Conservation (phyloP, 495 filamentous ascomycete species). For the Aspergillus affinis region DNA sequence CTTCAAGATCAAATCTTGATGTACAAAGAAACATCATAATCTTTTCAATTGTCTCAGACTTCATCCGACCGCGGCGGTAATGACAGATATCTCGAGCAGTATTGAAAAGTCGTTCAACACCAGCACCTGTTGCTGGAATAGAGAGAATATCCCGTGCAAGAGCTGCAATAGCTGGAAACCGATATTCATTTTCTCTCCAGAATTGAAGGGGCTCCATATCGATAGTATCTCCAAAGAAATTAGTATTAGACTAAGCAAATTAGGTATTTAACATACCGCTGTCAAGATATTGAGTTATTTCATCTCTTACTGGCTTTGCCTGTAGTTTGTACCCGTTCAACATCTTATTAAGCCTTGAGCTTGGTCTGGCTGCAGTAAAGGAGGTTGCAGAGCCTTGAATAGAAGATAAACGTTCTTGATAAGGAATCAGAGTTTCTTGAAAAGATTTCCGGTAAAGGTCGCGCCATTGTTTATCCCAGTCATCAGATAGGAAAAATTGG, state of each 20-base stretch:
- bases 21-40: slow-evolving; percentile 11
- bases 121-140: not conserved
- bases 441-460: slow-evolving; percentile 7
- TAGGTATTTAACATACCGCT: slow-evolving; percentile 7
- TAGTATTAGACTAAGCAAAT: slow-evolving; percentile 4
- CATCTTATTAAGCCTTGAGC: not conserved
- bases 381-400: not conserved
- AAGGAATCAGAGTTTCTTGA: slow-evolving; percentile 7
- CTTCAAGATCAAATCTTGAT: slow-evolving; percentile 13
- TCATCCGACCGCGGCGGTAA: not conserved
- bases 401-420: not conserved
- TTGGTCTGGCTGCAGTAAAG: not conserved
- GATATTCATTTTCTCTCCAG: slow-evolving; percentile 9
- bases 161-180: not conserved
- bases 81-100: not conserved
- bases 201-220: slow-evolving; percentile 1
- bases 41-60: slow-evolving; percentile 4
- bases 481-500: slow-evolving; percentile 16
- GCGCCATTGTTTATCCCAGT: slow-evolving; percentile 14
- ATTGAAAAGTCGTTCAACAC: not conserved
- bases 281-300: slow-evolving; percentile 8
- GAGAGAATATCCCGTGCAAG: not conserved
- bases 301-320: slow-evolving; percentile 1
- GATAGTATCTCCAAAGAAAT: not conserved
- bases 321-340: not conserved